A percentile compares a stretch with the other conserved stretches of the same genome.
phyloP scores from a whole-genome alignment of 768 basidiomycete genomes.

The Macrolepiota dolichaula region DNA sequence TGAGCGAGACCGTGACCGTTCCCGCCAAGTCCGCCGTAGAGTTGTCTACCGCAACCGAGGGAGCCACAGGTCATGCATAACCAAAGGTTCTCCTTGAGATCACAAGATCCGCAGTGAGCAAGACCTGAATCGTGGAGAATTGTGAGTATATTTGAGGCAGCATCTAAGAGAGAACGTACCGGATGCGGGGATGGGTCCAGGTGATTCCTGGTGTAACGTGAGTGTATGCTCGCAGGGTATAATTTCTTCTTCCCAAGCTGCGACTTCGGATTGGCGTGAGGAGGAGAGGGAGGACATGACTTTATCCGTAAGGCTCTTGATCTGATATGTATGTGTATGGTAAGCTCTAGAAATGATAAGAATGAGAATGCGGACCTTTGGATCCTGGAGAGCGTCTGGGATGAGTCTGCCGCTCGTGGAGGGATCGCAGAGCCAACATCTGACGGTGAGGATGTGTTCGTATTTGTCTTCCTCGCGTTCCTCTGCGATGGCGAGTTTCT shows the following conservation, averaged over 20 bases:
- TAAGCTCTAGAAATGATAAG: too few species aligned
- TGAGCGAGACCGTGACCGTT: constrained; percentile 90
- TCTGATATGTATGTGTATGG: constrained; percentile 26
- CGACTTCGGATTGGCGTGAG: constrained; percentile 89
- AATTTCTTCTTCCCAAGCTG: constrained; percentile 98
- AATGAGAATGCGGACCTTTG: too few species aligned
- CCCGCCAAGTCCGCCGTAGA: constrained; percentile 77
- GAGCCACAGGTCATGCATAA: constrained; percentile 89
- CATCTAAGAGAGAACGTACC: constrained; percentile 32
- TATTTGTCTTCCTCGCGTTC: constrained; percentile 91
- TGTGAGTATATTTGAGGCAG: neutral
- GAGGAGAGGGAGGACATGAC: constrained; percentile 84
- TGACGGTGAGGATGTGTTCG: constrained; percentile 58
- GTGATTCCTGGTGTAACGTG: constrained; percentile 38
- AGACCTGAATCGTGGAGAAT: constrained; percentile 49
- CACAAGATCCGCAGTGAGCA: constrained; percentile 79
- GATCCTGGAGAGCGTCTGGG: constrained; percentile 31
- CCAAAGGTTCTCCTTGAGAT: constrained; percentile 91
- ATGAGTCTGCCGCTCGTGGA: constrained; percentile 40
- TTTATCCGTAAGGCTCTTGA: constrained; percentile 54
- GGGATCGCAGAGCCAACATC: constrained; percentile 74
- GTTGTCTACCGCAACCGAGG: constrained; percentile 85
- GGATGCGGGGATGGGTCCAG: constrained; percentile 46
- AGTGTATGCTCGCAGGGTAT: constrained; percentile 78
- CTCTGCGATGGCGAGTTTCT: constrained; percentile 82